A percentile compares a stretch with the other conserved stretches of the same genome.
Evolutionary conservation across 1,139 yeast species (phyloP).

Genomic region (Blastobotrys illinoisensis): DNA sequence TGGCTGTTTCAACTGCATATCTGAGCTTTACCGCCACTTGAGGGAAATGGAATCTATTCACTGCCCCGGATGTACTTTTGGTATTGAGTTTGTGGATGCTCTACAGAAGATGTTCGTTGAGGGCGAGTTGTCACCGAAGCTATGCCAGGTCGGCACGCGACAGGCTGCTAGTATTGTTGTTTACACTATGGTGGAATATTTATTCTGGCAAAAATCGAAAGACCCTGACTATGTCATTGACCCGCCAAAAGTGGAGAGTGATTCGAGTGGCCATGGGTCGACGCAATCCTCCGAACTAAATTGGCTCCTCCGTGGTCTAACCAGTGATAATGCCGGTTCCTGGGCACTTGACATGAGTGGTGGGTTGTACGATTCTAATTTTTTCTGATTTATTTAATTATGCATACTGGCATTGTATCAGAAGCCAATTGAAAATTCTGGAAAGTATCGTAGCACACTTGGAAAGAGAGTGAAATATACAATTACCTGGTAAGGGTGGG

Average conservation of each 20-base stretch:
- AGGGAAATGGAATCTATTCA: not conserved
- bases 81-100: constrained; percentile 1
- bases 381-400: not conserved
- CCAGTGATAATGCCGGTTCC: not conserved
- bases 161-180: constrained; percentile 13
- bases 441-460: no score
- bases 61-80: not conserved
- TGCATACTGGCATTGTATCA: no score
- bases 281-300: not conserved
- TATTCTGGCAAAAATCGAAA: constrained; percentile 1
- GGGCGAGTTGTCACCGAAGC: constrained; percentile 6
- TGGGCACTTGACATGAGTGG: not conserved
- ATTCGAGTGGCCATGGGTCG: not conserved
- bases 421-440: no score
- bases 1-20: constrained; percentile 11
- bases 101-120: constrained; percentile 11
- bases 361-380: not conserved
- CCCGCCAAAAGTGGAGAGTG: not conserved
- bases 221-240: not conserved
- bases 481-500: not conserved
- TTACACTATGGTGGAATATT: constrained; percentile 6
- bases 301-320: not conserved
- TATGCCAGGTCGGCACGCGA: constrained; percentile 14
- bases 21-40: constrained; percentile 8
- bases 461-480: no score